Evolutionary conservation across 495 filamentous ascomycete species (phyloP), one percentile per base, ranked within the genome.

Genomic region (Talaromyces stipitatus): DNA sequence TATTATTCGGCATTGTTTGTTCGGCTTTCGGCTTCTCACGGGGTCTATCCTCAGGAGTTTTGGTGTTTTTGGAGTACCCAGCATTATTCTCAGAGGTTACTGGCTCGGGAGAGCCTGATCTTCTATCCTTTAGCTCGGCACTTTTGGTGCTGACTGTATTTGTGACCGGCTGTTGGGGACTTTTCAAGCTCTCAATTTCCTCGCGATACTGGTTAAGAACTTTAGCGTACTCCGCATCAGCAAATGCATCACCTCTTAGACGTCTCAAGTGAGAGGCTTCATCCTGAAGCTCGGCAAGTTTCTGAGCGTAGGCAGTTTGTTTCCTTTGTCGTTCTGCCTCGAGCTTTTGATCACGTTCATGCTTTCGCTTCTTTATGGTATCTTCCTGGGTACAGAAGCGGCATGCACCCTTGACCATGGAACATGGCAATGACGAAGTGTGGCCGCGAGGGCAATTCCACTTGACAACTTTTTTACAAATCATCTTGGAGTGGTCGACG

Each of bases 401-500:
- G 62, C 58, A 72, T 60, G 41, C 0, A 2, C 18, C 18, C 41
- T 64, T 46, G 52, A 26, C 32, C 45, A 58, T 56, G 29, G 64
- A 66, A 58, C 82, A 85, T 41, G 65, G 57, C 55, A 64, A 64
- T 1, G 65, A 63, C 2, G 66, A 50, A 16, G 67, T 67, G 67
- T 91, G 87, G 11, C 73, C 69, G 3, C 81, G 72, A 0, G 74
- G 32, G 55, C 87, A 90, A 1, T 61, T 68, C 45, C 68, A 72
- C 6, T 72, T 61, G 3, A 84, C 56, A 0, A 82, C 57, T 3
- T 73, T 60, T 2, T 59, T 64, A 64, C 88, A 90, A 2, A 67
- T 61, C 61, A 85, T 77, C 56, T 84, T 80, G 2, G 84, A 86
- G 59, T 92, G 88, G 59, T 92, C 84, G 0, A 65, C 63, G 0